Base-by-base conservation (phyloP, 805 yeast species). In the Pichia deserticola region DNA sequence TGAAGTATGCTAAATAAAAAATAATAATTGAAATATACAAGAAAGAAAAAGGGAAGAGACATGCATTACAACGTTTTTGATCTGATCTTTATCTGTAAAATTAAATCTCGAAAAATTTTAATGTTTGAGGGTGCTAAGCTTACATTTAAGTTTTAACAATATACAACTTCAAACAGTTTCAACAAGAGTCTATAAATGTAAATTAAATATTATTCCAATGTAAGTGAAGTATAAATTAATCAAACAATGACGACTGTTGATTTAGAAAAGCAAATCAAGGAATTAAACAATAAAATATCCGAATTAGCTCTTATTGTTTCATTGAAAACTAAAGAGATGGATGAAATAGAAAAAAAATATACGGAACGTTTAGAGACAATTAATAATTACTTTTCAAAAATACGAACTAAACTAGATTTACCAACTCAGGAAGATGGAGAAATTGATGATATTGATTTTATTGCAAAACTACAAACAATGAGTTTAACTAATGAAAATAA, bases 281-380 rank as follows among this genome's bases (percentile, higher is more conserved):
- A 53, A 36, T 46, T 63, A 6, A 60, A 56, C 38, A 49, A 43
- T n/a, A 53, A 59, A 15, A 52, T 64, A 27, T 41, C 58, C 6
- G 50, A 54, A 10, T 61, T 75, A n/a, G 77, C 77, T 0, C 54
- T 63, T 44, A 62, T 63, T 2, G 65, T 74, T 11, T 55, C 59
- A 6, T 57, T 60, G 38, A 74, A 73, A 55, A 69, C 71, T 34
- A 61, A 60, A 40, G 75, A 75, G 51, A 57, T 75, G 27, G 74
- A 69, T 29, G 51, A 45, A 4, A 54, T 59, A 35, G 60, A 62
- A 38, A 42, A 48, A 15, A 50, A 54, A n/a, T 65, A 63, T 36
- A 45, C 49, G 6, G 50, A 51, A 3, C 59, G 57, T 28, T 35
- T 63, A 27, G 42, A 20, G 8, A 35, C 46, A 9, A 43, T 66